These are phyloP conservation scores for Nyctanthes arbortristis DNA, from an alignment of 257 asterid species.

Conservation along the genomic window DNA sequence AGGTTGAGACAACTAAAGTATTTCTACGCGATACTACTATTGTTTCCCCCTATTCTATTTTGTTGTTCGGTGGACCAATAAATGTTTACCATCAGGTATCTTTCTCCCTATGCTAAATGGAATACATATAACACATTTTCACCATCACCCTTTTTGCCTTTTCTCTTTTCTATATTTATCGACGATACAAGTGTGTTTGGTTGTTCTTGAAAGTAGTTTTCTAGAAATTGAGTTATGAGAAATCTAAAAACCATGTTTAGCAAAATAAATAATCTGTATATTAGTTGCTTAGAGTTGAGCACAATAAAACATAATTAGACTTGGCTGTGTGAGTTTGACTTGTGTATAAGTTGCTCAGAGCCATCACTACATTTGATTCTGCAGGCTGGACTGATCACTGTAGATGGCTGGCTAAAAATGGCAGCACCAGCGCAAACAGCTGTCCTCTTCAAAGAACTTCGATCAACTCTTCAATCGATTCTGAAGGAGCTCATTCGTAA, in stretches of 20 bases:
- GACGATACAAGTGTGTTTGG: not conserved
- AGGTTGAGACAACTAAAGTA: slow-evolving; percentile 93
- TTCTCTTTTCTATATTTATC: not conserved
- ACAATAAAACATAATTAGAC: not conserved
- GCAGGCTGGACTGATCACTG: slow-evolving; percentile 73
- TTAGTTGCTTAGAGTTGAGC: not conserved
- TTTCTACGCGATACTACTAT: slow-evolving; percentile 86
- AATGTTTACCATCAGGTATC: slow-evolving; percentile 90
- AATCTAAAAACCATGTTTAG: not conserved
- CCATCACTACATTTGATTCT: slow-evolving; percentile 28
- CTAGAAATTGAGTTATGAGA: not conserved
- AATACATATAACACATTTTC: not conserved
- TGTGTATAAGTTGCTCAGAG: not conserved
- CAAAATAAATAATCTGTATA: not conserved
- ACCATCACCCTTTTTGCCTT: not conserved
- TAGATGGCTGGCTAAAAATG: slow-evolving; percentile 88
- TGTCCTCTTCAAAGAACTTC: slow-evolving; percentile 88
- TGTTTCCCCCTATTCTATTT: slow-evolving; percentile 83
- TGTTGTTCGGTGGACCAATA: slow-evolving; percentile 92
- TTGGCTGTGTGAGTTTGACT: not conserved
- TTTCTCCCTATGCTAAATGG: slow-evolving; percentile 18
- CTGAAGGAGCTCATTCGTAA: slow-evolving; percentile 78
- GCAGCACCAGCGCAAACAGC: slow-evolving; percentile 96
- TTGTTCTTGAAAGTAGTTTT: no score
- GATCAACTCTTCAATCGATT: slow-evolving; percentile 74